Conservation (phyloP, 2,329 filamentous ascomycete species). For the Talaromyces sp. region DNA sequence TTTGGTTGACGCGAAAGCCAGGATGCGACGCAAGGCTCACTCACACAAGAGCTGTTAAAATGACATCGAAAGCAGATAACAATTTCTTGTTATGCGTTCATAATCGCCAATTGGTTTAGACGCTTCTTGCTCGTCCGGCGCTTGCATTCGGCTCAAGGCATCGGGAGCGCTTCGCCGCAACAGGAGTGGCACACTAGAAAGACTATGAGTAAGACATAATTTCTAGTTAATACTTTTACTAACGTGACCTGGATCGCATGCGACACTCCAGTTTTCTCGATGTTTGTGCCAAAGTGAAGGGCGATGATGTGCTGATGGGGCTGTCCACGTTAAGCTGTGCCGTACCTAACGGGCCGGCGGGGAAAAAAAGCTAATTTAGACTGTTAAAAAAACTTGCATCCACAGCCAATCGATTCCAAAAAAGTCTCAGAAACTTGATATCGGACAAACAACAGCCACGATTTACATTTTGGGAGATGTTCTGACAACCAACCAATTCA, state of each 20-base stretch:
- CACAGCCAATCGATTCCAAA: conserved; percentile 36
- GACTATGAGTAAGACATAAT: background rate
- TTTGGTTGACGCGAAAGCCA: background rate
- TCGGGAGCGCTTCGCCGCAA: conserved; percentile 11
- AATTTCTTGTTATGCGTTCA: conserved; percentile 36
- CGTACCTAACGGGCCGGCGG: conserved; percentile 39
- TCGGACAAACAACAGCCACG: conserved; percentile 31
- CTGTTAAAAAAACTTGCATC: conserved; percentile 31
- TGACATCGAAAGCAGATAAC: conserved; percentile 57
- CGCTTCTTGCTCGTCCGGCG: background rate
- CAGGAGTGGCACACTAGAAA: background rate
- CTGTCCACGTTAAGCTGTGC: conserved; percentile 33
- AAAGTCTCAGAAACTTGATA: conserved; percentile 23
- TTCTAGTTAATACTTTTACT: background rate
- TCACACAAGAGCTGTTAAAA: conserved; percentile 55
- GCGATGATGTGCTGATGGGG: conserved; percentile 17
- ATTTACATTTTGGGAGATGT: conserved; percentile 35
- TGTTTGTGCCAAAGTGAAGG: conserved; percentile 1
- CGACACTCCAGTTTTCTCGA: conserved; percentile 15
- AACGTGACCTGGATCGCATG: conserved; percentile 37
- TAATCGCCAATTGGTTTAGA: background rate
- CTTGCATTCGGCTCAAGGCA: conserved; percentile 1
- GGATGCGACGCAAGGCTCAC: conserved; percentile 43
- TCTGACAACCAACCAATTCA: conserved; percentile 38
- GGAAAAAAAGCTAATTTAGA: conserved; percentile 32